phyloP scores from a whole-genome alignment of 2,329 filamentous ascomycete species.

The Botrytis medusae region DNA sequence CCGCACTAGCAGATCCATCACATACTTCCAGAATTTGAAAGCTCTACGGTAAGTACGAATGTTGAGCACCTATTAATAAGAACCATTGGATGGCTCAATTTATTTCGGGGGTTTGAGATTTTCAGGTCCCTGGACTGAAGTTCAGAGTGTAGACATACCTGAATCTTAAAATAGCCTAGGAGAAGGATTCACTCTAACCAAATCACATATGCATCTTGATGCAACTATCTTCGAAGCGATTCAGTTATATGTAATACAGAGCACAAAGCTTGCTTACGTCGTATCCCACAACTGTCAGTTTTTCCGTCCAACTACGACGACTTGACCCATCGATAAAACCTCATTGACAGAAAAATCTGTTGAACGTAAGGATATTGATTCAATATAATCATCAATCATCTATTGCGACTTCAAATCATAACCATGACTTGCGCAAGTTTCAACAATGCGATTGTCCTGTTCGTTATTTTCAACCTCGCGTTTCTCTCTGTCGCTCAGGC shows the following conservation, averaged over 20 bases:
- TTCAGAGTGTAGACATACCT: not conserved
- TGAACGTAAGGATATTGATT: not conserved
- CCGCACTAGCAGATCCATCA: not conserved
- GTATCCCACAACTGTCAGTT: not conserved
- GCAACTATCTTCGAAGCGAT: accelerated
- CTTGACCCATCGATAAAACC: not conserved
- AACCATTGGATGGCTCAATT: not conserved
- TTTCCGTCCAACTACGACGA: not conserved
- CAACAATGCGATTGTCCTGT: not conserved
- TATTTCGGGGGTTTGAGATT: not conserved
- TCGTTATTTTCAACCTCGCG: not conserved
- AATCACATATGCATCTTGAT: not conserved
- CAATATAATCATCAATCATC: not conserved
- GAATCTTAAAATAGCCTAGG: not conserved
- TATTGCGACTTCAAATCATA: not conserved
- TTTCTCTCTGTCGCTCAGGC: not conserved
- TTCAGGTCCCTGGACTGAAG: not conserved
- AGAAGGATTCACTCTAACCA: not conserved
- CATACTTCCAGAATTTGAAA: accelerated
- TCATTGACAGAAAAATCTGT: not conserved
- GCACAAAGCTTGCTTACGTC: not conserved
- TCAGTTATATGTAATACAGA: not conserved
- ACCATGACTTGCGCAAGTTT: not conserved
- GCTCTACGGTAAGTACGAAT: not conserved
- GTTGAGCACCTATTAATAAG: accelerated